phyloP scores from a whole-genome alignment of 2,329 filamentous ascomycete species.

The Trichoderma afroharzianum region DNA sequence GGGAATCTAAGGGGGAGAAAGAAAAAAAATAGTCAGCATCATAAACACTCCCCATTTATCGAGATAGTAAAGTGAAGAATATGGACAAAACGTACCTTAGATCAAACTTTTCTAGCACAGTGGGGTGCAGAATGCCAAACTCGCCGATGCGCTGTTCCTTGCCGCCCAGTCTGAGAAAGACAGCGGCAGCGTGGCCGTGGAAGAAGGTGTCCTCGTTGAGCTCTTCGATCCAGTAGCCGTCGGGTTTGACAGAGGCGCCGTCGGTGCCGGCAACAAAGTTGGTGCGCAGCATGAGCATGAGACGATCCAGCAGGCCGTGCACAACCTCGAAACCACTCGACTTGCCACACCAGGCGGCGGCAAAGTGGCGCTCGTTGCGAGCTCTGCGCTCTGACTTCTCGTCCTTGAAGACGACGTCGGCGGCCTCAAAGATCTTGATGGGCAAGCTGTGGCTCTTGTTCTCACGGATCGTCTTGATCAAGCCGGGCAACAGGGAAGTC shows the following conservation, averaged over 20 bases:
- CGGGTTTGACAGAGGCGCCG: conserved; percentile 55
- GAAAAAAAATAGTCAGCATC: not conserved
- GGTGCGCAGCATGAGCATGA: conserved; percentile 87
- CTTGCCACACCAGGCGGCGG: conserved; percentile 94
- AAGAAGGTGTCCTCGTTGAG: conserved; percentile 91
- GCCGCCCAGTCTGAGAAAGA: conserved; percentile 71
- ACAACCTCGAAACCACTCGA: conserved; percentile 92
- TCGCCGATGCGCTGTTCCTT: conserved; percentile 77
- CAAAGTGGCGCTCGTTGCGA: conserved; percentile 91
- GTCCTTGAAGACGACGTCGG: conserved; percentile 91
- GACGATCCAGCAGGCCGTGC: conserved; percentile 85
- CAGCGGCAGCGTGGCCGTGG: conserved; percentile 79
- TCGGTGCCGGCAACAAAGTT: conserved; percentile 76
- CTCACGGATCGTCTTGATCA: conserved; percentile 90
- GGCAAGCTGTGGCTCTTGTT: conserved; percentile 87
- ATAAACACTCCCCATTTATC: accelerated
- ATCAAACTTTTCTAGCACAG: conserved; percentile 89
- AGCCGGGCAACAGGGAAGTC: conserved; percentile 78
- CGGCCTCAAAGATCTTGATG: conserved; percentile 88
- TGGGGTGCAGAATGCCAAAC: conserved; percentile 92
- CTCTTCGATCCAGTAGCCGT: conserved; percentile 93
- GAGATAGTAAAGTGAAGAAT: not conserved
- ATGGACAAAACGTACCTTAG: conserved; percentile 57
- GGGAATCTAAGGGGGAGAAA: conserved; percentile 59
- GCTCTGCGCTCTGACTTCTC: conserved; percentile 74